A percentile compares a stretch with the other conserved stretches of the same genome.
These are phyloP conservation scores for Emmonsia crescens DNA, from an alignment of 2,329 filamentous ascomycete species.

Conservation along the genomic window DNA sequence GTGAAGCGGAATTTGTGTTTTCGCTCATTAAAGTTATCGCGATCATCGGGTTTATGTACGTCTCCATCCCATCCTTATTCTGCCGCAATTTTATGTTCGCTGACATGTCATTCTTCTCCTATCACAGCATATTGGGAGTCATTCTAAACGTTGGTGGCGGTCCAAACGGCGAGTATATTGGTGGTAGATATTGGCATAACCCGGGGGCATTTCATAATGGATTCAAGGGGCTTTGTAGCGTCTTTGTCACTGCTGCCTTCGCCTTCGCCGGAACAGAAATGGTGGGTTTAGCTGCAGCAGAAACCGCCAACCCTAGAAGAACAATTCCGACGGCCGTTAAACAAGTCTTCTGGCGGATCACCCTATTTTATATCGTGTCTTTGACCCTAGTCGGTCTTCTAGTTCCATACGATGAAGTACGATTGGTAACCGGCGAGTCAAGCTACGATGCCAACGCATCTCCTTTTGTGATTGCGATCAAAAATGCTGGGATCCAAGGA, in stretches of 20 bases:
- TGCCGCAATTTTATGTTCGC: slow-evolving; percentile 38
- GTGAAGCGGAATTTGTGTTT: slow-evolving; percentile 44
- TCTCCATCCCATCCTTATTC: not conserved
- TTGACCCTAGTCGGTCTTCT: slow-evolving; percentile 49
- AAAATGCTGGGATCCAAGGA: slow-evolving; percentile 54
- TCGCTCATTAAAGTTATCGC: slow-evolving; percentile 42
- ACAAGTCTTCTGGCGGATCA: slow-evolving; percentile 45
- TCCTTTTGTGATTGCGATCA: slow-evolving; percentile 63
- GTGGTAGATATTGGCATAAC: slow-evolving; percentile 55
- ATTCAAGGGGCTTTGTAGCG: slow-evolving; percentile 55
- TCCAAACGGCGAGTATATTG: slow-evolving; percentile 49
- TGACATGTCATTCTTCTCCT: slow-evolving; percentile 46
- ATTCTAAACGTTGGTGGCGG: slow-evolving; percentile 56
- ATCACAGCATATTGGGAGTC: slow-evolving; percentile 51
- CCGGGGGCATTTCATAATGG: slow-evolving; percentile 49
- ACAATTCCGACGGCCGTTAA: slow-evolving; percentile 45
- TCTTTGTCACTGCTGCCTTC: slow-evolving; percentile 33
- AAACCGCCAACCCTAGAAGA: slow-evolving; percentile 42
- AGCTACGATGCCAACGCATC: slow-evolving; percentile 60
- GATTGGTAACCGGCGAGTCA: slow-evolving; percentile 48
- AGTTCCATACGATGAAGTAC: slow-evolving; percentile 51
- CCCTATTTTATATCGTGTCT: slow-evolving; percentile 47
- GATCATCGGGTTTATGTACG: slow-evolving; percentile 47
- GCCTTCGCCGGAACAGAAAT: slow-evolving; percentile 36
- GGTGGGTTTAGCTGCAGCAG: slow-evolving; percentile 46